Evolutionary conservation across 257 asterid genomes (phyloP), one percentile per base, ranked within the genome.

Genomic region (Solanum medicagineum): DNA sequence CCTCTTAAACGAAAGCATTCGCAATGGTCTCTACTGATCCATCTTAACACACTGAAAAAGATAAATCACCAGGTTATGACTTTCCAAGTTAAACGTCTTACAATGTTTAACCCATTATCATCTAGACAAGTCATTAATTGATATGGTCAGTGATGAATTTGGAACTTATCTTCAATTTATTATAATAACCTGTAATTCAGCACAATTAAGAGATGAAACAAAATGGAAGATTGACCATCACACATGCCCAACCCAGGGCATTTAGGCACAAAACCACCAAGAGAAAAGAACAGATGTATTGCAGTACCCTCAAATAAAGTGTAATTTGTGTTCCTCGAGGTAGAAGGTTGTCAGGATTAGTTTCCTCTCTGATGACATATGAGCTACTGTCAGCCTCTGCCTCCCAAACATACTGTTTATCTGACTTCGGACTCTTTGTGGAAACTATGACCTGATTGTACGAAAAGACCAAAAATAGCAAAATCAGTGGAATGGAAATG

Each of bases 361-460:
- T 92, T 87, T 97, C 98, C 91, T 97, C 98, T 86, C 89, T 91
- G 70, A 97, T 92, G 83, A 88, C 83, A 74, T 93, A 97, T 7
- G 98, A 92, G 92, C 95, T 95, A 90, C 96, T 95, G 85, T 97
- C 98, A 86, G 99, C 98, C 85, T 56, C 88, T 40, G 98, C 90
- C 90, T 97, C 98, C 98, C 98, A 97, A 81, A 95, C 89, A 91
- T 89, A 97, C 87, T 97, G 99, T 89, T 93, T 94, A 84, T 94
- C 98, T 10, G 98, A 97, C 87, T 87, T 92, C n/a, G 99, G 99
- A 89, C 98, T 95, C 91, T 94, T 97, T 70, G 99, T 97, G 44
- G 98, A 80, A 85, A 97, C 99, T 26, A 91, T 93, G n/a, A 97
- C 98, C 99, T 97, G 85, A 89, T 8, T 44, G 83, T 6, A 51